Base-by-base conservation (phyloP, 306 rosid genomes). In the Mimosa bimucronata region DNA sequence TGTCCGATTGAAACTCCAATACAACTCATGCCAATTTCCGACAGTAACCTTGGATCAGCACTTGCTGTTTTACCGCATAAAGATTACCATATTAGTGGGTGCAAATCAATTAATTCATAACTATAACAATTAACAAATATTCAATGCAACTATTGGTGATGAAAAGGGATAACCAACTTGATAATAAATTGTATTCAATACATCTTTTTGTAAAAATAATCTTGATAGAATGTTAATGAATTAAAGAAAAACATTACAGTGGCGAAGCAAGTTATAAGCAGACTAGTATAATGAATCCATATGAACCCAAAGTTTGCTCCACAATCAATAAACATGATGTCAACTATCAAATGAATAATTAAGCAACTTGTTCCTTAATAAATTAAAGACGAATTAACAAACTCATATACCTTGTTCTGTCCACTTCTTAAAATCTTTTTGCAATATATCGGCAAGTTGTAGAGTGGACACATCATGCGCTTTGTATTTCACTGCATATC, bases 401-500 rank as follows among this genome's bases (percentile, higher is more conserved):
- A 66, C 66, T 3, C 73, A 21, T 80, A 4, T 26, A 91, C 98
- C 97, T 86, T 53, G 84, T 77, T 86, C 93, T 53, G 87, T 86
- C 97, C 97, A 94, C 88, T 87, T 92, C 77, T 92, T 94, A 78
- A 92, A 92, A 80, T 92, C 98, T 84, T 87, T 94, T 55, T 70
- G 82, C 84, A 89, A 80, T 66, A 89, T 88, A 83, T 92, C 97
- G 0, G 81, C 76, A 44, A 89, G 83, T 46, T 86, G 87, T 28
- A 86, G 89, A 71, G 85, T 81, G 19, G 97, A 86, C 58, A 85
- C 82, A 60, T 90, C 91, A 21, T 91, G 89, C 88, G 85, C 89
- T 78, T 92, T 94, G 90, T 85, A 85, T 83, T 83, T 91, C 88
- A 94, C 97, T 94, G 90, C 23, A 83, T 77, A 62, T 26, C 75